Conservation (phyloP, 257 asterid species). For the Cynanchum wilfordii region DNA sequence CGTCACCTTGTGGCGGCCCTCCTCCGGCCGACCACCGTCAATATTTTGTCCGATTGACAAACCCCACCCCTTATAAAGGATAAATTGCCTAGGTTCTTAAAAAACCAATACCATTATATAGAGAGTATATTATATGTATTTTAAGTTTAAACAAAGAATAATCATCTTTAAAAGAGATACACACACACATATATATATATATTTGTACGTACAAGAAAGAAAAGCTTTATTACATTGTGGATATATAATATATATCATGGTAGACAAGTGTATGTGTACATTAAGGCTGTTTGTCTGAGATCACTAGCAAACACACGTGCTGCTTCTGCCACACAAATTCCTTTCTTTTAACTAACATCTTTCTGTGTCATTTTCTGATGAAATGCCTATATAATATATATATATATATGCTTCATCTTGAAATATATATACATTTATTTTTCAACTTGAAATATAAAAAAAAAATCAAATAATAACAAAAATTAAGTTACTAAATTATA, state of each 20-base stretch:
- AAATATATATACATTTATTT: no score
- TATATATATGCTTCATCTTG: no score
- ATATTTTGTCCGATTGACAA: not conserved
- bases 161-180: no score
- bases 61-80: no score
- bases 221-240: not conserved
- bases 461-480: no score
- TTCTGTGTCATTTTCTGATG: not conserved
- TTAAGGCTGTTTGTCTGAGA: constrained; percentile 6
- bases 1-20: constrained; percentile 19
- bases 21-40: constrained; percentile 35
- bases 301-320: not conserved
- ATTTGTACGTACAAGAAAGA: not conserved
- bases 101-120: no score
- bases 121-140: no score
- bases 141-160: no score
- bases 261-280: not conserved
- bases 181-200: no score
- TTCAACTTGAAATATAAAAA: no score
- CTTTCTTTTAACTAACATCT: not conserved
- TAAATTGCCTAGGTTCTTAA: no score
- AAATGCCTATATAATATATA: not conserved
- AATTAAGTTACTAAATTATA: no score
- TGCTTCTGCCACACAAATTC: not conserved
- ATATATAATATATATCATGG: not conserved